Percentiles rank a stretch among this genome's conserved stretches.
Evolutionary conservation across 2,329 filamentous ascomycete genomes (phyloP).

Genomic region (Colletotrichum sp.): DNA sequence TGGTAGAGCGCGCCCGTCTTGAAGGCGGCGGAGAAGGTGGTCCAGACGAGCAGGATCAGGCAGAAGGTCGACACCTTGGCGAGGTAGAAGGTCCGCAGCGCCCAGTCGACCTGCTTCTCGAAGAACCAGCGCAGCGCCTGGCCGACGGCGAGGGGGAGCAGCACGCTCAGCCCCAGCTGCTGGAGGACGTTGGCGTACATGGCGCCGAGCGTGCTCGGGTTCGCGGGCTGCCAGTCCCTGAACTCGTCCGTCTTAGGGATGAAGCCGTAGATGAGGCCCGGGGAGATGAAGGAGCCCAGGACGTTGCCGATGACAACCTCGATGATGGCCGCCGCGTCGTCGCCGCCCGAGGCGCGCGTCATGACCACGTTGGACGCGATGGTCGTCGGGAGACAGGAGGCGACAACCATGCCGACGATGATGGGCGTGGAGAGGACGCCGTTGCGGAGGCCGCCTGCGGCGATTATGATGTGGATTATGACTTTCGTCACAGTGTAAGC

Average conservation of each 20-base stretch:
- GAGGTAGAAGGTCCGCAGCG: slow-evolving; percentile 58
- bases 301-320: slow-evolving; percentile 76
- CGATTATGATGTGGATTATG: slow-evolving; percentile 52
- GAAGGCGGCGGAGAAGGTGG: slow-evolving; percentile 71
- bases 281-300: slow-evolving; percentile 70
- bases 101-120: slow-evolving; percentile 55
- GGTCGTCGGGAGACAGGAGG: slow-evolving; percentile 73
- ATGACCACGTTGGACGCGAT: slow-evolving; percentile 78
- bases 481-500: slow-evolving; percentile 28
- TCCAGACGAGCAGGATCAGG: slow-evolving; percentile 58
- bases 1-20: slow-evolving; percentile 64
- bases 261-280: slow-evolving; percentile 67
- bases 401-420: slow-evolving; percentile 70
- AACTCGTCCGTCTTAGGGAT: slow-evolving; percentile 59
- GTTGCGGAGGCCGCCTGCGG: slow-evolving; percentile 51
- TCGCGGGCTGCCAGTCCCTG: slow-evolving; percentile 58
- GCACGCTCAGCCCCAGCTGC: slow-evolving; percentile 70
- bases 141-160: slow-evolving; percentile 67
- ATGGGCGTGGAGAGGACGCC: slow-evolving; percentile 67
- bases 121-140: slow-evolving; percentile 61
- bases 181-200: slow-evolving; percentile 73
- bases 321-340: slow-evolving; percentile 68
- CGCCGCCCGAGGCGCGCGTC: slow-evolving; percentile 72
- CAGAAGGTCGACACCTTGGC: slow-evolving; percentile 54
- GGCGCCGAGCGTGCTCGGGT: slow-evolving; percentile 55